Conservation (phyloP, 2,329 filamentous ascomycete species). For the Tolypocladium sp. region DNA sequence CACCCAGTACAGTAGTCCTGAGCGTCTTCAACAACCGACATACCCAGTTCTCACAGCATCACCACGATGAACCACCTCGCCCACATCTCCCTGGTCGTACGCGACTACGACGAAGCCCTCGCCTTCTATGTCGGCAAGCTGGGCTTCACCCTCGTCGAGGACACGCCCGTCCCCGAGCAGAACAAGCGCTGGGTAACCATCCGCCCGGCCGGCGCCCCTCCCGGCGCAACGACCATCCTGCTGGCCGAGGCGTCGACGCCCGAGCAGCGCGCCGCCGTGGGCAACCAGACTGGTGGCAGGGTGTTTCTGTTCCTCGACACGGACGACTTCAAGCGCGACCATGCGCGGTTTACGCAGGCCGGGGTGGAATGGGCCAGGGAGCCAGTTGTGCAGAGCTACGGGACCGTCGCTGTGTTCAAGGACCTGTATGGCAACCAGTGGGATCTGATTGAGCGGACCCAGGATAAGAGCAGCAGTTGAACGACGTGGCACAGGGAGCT, state of each 20-base stretch:
- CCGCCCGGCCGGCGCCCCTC: not conserved
- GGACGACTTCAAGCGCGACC: conserved; percentile 5
- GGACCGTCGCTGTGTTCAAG: conserved; percentile 7
- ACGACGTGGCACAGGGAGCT: too few relatives aligned
- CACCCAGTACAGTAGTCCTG: not conserved
- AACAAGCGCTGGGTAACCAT: conserved; percentile 7
- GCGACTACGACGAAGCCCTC: conserved; percentile 8
- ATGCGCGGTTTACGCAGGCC: not conserved
- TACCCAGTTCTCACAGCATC: not conserved
- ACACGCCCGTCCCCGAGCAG: conserved; percentile 2
- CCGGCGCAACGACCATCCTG: conserved; percentile 2
- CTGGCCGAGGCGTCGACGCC: conserved; percentile 5
- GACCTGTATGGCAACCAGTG: conserved; percentile 8
- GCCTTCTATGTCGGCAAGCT: conserved; percentile 7
- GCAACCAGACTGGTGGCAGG: conserved; percentile 6
- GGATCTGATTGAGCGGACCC: conserved; percentile 4
- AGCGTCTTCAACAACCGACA: not conserved
- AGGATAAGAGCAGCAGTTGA: not conserved
- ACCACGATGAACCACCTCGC: not conserved
- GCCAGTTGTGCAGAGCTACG: conserved; percentile 3
- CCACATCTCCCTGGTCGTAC: conserved; percentile 6
- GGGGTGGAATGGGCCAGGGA: conserved; percentile 6
- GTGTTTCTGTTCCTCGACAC: conserved; percentile 9
- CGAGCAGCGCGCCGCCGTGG: conserved; percentile 5
- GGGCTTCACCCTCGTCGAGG: conserved; percentile 8